phyloP scores from a whole-genome alignment of 176 grass and related monocot genomes.

The Lolium multiflorum region DNA sequence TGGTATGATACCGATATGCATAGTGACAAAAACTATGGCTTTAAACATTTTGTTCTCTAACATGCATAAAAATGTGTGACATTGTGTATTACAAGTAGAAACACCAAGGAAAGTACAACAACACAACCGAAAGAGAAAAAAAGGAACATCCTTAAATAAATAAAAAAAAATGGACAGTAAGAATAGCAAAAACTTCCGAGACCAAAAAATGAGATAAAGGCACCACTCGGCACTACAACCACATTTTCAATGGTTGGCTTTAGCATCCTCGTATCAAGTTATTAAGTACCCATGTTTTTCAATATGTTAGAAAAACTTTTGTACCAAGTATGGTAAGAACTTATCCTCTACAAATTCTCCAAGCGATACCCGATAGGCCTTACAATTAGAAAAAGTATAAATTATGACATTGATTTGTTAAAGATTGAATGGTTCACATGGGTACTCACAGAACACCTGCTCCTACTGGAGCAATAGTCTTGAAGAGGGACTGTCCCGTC shows the following conservation, averaged over 20 bases:
- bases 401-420: background rate
- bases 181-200: background rate
- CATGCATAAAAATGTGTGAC: background rate
- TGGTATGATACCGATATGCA: background rate
- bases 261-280: background rate
- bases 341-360: background rate
- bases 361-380: background rate
- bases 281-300: background rate
- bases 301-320: background rate
- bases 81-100: background rate
- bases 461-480: constrained; percentile 24
- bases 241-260: background rate
- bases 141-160: background rate
- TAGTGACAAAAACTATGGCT: background rate
- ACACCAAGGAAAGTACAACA: background rate
- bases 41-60: background rate
- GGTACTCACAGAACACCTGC: constrained; percentile 15
- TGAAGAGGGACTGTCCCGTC: background rate
- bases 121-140: background rate
- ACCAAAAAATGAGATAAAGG: background rate
- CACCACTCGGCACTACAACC: background rate
- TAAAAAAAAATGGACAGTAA: background rate
- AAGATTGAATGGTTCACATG: too few species aligned
- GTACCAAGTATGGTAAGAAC: background rate
- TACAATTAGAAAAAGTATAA: background rate